Base-by-base conservation (phyloP, 2,329 filamentous ascomycete species). In the Endocalyx cinctus region DNA sequence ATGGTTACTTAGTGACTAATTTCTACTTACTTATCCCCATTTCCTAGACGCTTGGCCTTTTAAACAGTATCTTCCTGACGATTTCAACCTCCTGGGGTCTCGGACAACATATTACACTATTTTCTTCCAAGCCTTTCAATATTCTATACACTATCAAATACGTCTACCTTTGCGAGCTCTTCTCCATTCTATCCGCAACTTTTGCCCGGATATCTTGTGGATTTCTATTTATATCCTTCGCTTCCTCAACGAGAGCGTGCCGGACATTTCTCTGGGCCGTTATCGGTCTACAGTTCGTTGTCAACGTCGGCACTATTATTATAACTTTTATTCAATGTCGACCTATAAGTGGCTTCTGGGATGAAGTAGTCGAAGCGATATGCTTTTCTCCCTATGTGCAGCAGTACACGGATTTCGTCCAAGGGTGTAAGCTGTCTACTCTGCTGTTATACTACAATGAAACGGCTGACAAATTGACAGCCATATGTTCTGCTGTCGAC, bases 121-220 rank as follows among this genome's bases (percentile, higher is more conserved):
- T 41, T 23, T 6, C 17, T 17, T 29, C 31, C 3, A 27, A 17
- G 6, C 37, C 34, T 1, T 12, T 17, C 4, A 17, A 25, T 15
- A 19, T 33, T 2, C 27, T 39, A 10, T 34, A 42, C 25, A 22
- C 41, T 4, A 35, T 44, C 25, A 46, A 46, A 34, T 46, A 39
- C 36, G 39, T 43, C 8, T 42, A 39, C 17, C 23, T 46, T 1
- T 41, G 36, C 22, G 43, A 46, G 17, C 28, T 41, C 15, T 43
- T 43, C 11, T 33, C 38, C 6, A 46, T 44, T 18, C 31, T 44
- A 27, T 37, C 34, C 3, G 27, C 34, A 2, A 39, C 38, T 2
- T 44, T 42, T 12, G 38, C 38, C 15, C 34, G 41, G 14, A 44
- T 46, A 14, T 44, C 43, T 6, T 46, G 27, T 22, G 43, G 41